Percentiles rank a stretch among this genome's conserved stretches.
phyloP scores from a whole-genome alignment of 139 green algal genomes.

The Raphidocelis subcapitata region DNA sequence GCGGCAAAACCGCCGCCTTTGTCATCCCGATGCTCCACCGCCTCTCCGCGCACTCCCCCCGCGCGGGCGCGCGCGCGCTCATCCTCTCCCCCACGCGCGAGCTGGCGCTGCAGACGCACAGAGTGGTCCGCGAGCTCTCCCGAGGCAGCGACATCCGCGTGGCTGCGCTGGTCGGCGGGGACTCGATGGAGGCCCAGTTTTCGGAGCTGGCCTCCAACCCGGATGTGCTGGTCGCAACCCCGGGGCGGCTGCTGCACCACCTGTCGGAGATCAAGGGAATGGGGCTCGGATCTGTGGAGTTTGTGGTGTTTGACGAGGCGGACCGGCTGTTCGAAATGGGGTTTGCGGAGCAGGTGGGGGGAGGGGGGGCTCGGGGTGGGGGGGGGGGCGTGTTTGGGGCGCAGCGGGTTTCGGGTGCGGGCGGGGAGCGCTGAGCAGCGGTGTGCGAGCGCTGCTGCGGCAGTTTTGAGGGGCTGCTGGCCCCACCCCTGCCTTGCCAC shows the following conservation, averaged over 20 bases:
- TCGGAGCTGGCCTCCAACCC: slow-evolving; percentile 87
- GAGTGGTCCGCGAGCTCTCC: slow-evolving; percentile 60
- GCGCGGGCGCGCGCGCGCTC: slow-evolving; percentile 77
- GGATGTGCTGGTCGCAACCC: slow-evolving; percentile 95
- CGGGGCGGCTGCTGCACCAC: slow-evolving; percentile 92
- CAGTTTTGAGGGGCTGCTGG: no score
- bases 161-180: slow-evolving; percentile 90
- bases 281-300: slow-evolving; percentile 67
- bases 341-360: slow-evolving; percentile 84
- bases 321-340: slow-evolving; percentile 99
- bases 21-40: slow-evolving; percentile 87
- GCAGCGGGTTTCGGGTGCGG: not conserved
- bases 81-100: slow-evolving; percentile 90
- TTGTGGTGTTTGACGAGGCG: slow-evolving; percentile 92
- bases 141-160: slow-evolving; percentile 77
- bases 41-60: slow-evolving; percentile 73
- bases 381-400: no score
- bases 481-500: no score
- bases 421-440: not conserved
- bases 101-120: slow-evolving; percentile 86
- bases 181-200: slow-evolving; percentile 97
- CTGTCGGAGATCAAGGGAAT: slow-evolving; percentile 84
- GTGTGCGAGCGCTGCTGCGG: not conserved
- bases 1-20: slow-evolving; percentile 96
- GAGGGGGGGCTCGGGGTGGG: no score